Evolutionary conservation across 257 asterid species (phyloP).

Genomic region (Fraxinus cuspidata): DNA sequence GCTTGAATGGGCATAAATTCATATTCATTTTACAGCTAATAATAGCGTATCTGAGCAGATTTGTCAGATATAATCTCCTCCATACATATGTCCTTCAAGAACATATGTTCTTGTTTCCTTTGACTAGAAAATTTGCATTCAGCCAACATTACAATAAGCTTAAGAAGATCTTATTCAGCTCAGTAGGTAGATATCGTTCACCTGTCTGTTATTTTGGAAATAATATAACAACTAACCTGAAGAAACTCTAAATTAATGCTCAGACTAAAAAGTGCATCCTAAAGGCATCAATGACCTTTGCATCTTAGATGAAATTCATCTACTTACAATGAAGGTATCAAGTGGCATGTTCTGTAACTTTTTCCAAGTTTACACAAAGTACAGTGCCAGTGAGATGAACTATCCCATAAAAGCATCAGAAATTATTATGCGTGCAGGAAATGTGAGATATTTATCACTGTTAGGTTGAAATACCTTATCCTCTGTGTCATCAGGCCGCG

Average conservation of each 20-base stretch:
- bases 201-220: conserved; percentile 7
- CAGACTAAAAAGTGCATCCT: background rate
- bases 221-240: conserved; percentile 1
- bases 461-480: conserved; percentile 59
- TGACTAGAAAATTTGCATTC: background rate
- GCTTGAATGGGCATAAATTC: background rate
- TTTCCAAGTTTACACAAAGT: background rate
- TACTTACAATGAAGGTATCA: conserved; percentile 1
- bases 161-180: background rate
- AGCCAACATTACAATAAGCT: background rate
- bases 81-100: background rate
- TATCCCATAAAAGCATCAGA: conserved; percentile 13
- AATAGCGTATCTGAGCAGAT: background rate
- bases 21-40: background rate
- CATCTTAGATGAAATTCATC: conserved; percentile 7
- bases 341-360: background rate
- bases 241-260: conserved; percentile 10
- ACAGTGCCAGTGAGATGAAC: background rate
- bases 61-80: background rate
- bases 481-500: conserved; percentile 88
- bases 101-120: background rate
- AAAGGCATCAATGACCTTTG: conserved; percentile 7
- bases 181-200: background rate
- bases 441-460: conserved; percentile 3
- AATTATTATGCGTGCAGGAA: background rate